These are phyloP conservation scores for Microcera coccophila DNA, from an alignment of 2,329 filamentous ascomycete species.

Conservation along the genomic window DNA sequence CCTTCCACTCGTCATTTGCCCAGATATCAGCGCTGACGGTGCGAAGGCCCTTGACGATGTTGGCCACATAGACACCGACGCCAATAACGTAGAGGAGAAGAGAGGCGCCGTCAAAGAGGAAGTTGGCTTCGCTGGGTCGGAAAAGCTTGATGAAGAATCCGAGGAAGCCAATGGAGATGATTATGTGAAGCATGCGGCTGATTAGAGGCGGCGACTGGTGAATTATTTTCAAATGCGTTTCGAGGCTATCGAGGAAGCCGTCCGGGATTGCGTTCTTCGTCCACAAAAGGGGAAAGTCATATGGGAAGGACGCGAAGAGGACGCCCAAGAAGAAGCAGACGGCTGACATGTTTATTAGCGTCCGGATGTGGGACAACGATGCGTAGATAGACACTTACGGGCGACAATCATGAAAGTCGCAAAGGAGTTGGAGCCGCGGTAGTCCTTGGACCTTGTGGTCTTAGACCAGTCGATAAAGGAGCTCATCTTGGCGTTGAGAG, in stretches of 20 bases:
- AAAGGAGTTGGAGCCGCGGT: slow-evolving; percentile 67
- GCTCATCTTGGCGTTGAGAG: slow-evolving; percentile 27
- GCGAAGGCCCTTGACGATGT: slow-evolving; percentile 91
- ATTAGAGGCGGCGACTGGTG: slow-evolving; percentile 90
- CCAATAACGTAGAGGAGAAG: slow-evolving; percentile 81
- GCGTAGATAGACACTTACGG: slow-evolving; percentile 57
- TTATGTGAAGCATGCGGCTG: slow-evolving; percentile 88
- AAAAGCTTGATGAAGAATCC: slow-evolving; percentile 95
- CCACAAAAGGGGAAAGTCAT: slow-evolving; percentile 89
- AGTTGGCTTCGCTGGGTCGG: slow-evolving; percentile 87
- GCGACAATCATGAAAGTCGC: slow-evolving; percentile 96
- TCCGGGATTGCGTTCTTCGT: slow-evolving; percentile 61
- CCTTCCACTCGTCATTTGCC: slow-evolving; percentile 39
- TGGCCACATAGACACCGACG: slow-evolving; percentile 88
- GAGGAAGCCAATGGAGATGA: slow-evolving; percentile 78
- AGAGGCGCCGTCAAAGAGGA: slow-evolving; percentile 86
- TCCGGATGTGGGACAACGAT: slow-evolving; percentile 6
- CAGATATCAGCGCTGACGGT: slow-evolving; percentile 73
- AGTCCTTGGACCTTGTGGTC: slow-evolving; percentile 54
- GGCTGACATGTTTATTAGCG: slow-evolving; percentile 43
- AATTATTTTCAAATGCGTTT: slow-evolving; percentile 85
- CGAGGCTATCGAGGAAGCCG: slow-evolving; percentile 77
- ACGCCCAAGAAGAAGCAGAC: slow-evolving; percentile 98
- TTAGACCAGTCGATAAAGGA: slow-evolving; percentile 52
- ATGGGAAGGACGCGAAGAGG: slow-evolving; percentile 93